These are phyloP conservation scores for Purpureocillium takamizusanense DNA, from an alignment of 2,329 filamentous ascomycete species.

Conservation along the genomic window DNA sequence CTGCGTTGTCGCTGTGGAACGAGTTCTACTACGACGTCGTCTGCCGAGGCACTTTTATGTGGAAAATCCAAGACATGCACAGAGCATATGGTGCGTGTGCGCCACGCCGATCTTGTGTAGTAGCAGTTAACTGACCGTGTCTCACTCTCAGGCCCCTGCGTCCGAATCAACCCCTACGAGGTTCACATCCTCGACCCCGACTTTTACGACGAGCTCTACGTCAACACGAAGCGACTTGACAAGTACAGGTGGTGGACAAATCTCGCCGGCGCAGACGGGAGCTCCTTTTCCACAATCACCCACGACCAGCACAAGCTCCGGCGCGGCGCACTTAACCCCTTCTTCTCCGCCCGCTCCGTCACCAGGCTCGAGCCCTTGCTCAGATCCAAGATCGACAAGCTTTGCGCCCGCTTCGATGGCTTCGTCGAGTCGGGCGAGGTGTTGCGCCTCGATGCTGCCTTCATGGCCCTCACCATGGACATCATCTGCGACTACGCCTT, in stretches of 20 bases:
- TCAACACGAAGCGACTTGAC: constrained; percentile 8
- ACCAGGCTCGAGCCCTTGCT: constrained; percentile 25
- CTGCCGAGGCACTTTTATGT: constrained; percentile 2
- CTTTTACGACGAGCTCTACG: constrained; percentile 18
- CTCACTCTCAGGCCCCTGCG: constrained; percentile 17
- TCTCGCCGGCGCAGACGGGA: constrained; percentile 8
- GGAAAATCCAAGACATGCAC: constrained; percentile 4
- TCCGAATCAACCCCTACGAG: constrained; percentile 21
- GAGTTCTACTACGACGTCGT: constrained; percentile 6
- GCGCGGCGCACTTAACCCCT: constrained; percentile 28
- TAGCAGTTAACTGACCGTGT: not conserved
- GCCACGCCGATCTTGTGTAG: too few relatives aligned
- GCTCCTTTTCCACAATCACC: constrained; percentile 20
- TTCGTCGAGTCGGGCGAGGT: constrained; percentile 3
- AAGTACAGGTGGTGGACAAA: constrained; percentile 9
- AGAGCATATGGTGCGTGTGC: constrained; percentile 1
- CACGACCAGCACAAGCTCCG: constrained; percentile 31
- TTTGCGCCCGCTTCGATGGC: constrained; percentile 10
- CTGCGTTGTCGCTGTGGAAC: constrained; percentile 1
- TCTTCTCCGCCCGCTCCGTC: constrained; percentile 32
- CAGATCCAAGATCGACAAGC: constrained; percentile 16
- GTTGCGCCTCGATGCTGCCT: constrained; percentile 10
- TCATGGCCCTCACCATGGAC: constrained; percentile 21
- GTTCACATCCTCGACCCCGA: constrained; percentile 19
- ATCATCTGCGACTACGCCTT: constrained; percentile 26